Base-by-base conservation (phyloP, 2,329 filamentous ascomycete species). In the Dactylellina cionopaga region DNA sequence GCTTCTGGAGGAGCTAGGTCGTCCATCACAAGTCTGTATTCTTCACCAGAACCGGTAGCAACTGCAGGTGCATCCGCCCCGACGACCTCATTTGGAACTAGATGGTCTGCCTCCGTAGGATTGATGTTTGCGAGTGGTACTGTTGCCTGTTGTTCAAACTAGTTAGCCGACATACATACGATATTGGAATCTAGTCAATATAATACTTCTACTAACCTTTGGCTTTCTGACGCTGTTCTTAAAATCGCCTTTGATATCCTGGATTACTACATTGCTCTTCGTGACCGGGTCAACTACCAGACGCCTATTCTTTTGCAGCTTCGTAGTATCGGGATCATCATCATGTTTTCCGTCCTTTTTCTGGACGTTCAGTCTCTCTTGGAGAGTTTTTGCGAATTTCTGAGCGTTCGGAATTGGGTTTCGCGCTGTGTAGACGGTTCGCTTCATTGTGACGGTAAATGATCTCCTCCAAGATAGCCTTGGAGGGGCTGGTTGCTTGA, bases 211-310 rank as follows among this genome's bases (percentile, higher is more conserved):
- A 9, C 22, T 31, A 41, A 73, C 69, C 54, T 52, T 66, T 17
- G 69, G 69, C 1, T 59, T 43, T 46, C 69, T 54, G 41, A 73
- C 69, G 24, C 69, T 73, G 15, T 37, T 44, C 25, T 62, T 66
- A 19, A 73, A 73, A 15, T 73, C 46, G 6, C 69, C 69, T 24
- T 47, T 73, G 46, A 73, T 73, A 49, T 73, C 69, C 24, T 73
- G 69, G 9, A 73, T 73, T 22, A 73, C 69, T 13, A 73, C 69
- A 66, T 73, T 73, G 24, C 60, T 65, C 39, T 73, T 73, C 17
- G 69, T 73, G 11, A 73, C 69, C 2, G 69, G 69, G 49, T 73
- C 69, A 22, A 73, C 69, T 10, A 73, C 69, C 69, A 66, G 10
- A 6, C 69, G 52, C 22, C 69, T 49, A 27, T 73, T 66, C 35